Conservation (phyloP, 495 filamentous ascomycete genomes). For the Cetradonia linearis region DNA sequence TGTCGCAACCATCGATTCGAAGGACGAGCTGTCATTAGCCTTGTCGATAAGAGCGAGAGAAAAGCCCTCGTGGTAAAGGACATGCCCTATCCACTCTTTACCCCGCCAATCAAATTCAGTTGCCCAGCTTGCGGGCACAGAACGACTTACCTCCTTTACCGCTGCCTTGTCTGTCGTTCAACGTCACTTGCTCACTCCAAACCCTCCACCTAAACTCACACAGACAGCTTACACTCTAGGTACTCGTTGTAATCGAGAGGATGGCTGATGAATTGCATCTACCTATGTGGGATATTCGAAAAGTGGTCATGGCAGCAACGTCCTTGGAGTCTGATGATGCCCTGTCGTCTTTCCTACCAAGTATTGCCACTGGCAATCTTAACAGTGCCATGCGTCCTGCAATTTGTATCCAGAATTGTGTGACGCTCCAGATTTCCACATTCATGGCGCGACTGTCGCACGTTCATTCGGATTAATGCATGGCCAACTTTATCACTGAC, state of each 20-base stretch:
- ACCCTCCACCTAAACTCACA: not conserved
- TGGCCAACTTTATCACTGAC: not conserved
- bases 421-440: not conserved
- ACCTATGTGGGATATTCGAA: no score
- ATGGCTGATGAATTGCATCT: no score
- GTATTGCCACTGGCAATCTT: no score
- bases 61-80: not conserved
- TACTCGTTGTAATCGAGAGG: not conserved
- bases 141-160: not conserved
- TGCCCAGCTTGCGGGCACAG: not conserved
- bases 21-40: not conserved
- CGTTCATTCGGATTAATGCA: not conserved
- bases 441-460: not conserved
- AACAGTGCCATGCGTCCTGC: not conserved
- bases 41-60: not conserved
- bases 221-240: not conserved
- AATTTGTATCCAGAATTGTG: not conserved
- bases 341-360: no score
- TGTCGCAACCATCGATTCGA: not conserved
- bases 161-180: not conserved
- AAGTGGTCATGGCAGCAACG: no score
- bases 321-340: no score
- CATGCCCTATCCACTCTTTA: not conserved
- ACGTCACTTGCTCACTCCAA: not conserved
- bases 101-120: not conserved